Evolutionary conservation across 1,139 yeast species (phyloP), one percentile per base, ranked within the genome.

Genomic region (Suhomyces bokatorum): DNA sequence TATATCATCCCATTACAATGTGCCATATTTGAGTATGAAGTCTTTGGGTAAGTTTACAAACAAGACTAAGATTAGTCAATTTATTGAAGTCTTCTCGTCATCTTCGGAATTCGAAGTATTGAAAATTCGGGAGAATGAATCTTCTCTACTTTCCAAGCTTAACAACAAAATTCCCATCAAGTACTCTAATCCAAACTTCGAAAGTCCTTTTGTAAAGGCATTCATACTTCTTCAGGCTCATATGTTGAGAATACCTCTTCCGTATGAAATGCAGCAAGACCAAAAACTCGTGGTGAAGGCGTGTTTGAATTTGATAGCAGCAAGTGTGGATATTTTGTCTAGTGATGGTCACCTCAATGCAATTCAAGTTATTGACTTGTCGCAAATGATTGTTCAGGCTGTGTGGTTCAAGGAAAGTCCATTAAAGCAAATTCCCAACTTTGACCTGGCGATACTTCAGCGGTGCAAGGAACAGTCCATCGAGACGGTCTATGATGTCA

Each of bases 301-400:
- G 39, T 64, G 80, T 0, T 51, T 85, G 37, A 71, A 70, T 3
- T 59, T 90, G 28, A 65, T 88, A 9, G 75, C 81, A 53, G 89
- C 93, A 0, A 70, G 83, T 46, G 83, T 88, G 26, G 97, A 93
- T 61, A 69, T 85, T 1, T 67, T 90, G 36, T 82, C 96, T 0
- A 81, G 91, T 51, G 91, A 88, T 47, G 97, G 98, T 0, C 73
- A 75, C 51, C 66, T 91, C 57, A 87, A 83, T 60, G 90, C 96
- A 0, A 73, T 89, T 52, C 77, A 78, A 43, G 95, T 90, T 0
- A 88, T 93, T 87, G 98, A 93, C 60, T 62, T 91, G 45, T 79
- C 87, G 1, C 99, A 93, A 59, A 87, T 90, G 96, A 67, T 89
- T 10, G 81, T 86, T 0, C 99, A 93, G 62, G 95, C 86, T 0